Evolutionary conservation across 495 filamentous ascomycete species (phyloP), one percentile per base, ranked within the genome.

Genomic region (Penicillium flavigenum): DNA sequence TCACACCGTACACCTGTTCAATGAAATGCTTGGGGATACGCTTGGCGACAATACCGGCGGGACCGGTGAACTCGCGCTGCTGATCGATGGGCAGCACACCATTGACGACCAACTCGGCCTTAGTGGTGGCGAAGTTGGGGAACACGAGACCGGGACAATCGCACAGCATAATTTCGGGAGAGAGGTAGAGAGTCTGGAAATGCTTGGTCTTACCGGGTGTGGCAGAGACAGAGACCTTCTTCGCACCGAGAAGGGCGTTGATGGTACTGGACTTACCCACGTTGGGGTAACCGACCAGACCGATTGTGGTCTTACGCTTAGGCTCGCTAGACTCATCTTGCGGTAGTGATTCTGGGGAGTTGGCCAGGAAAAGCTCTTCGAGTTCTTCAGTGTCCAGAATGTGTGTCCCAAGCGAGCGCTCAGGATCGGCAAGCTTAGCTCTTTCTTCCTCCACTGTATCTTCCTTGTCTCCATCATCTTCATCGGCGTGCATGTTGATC

Each of bases 171-270:
- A 98, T 89, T 59, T 86, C 81, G 16, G 92, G 87, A 59, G 88
- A 92, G 47, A 98, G 81, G 70, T 96, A 93, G 61, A 99, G 91
- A 17, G 95, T 99, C 71, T 99, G 95, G 77, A 99, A 99, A 66
- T 99, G 95, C 76, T 99, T 99, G 10, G 95, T 99, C 74, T 98
- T 99, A 56, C 95, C 95, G 6, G 95, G 95, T 2, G 95, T 99
- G 27, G 93, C 86, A 39, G 95, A 98, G 41, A 99, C 95, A 2
- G 93, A 97, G 5, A 99, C 95, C 75, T 98, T 98, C 81, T 96
- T 98, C 53, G 95, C 88, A 50, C 95, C 95, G 56, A 97, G 90
- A 41, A 99, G 84, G 12, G 95, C 93, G 76, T 99, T 99, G 80
- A 99, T 98, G 8, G 95, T 99, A 41, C 91, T 96, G 7, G 95